phyloP scores from a whole-genome alignment of 106 monocot genomes.

The Acanthochlamys bracteata region DNA sequence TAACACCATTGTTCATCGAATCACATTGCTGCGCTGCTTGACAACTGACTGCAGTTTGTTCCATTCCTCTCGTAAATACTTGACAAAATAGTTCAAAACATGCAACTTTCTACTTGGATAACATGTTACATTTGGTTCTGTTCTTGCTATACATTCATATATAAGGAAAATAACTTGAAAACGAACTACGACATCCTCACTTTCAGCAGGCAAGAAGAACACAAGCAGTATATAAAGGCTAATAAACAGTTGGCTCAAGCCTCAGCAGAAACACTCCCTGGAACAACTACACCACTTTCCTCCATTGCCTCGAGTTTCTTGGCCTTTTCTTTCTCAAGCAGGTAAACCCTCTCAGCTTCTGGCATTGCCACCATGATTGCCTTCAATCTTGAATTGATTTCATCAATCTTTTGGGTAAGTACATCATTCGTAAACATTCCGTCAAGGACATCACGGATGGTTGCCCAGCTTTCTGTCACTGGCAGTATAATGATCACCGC shows the following conservation, averaged over 20 bases:
- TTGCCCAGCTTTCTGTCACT: slow-evolving; percentile 75
- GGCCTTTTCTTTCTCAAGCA: slow-evolving; percentile 55
- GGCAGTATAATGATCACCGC: slow-evolving; percentile 81
- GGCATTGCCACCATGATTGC: slow-evolving; percentile 65
- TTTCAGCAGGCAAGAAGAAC: not conserved
- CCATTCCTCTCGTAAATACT: no score
- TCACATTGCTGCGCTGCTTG: no score
- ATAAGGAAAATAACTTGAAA: no score
- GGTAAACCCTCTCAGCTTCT: slow-evolving; percentile 49
- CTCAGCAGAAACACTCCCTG: slow-evolving; percentile 1
- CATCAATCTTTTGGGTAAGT: slow-evolving; percentile 58
- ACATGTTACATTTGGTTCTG: no score
- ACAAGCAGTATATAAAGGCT: no score
- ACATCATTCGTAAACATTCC: slow-evolving; percentile 82
- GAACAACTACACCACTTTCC: slow-evolving; percentile 17
- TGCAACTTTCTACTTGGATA: no score
- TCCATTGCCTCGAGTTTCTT: slow-evolving; percentile 47
- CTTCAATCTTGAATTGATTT: slow-evolving; percentile 48
- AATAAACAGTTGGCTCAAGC: not conserved
- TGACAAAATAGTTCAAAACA: no score
- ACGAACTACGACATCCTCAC: not conserved
- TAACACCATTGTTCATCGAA: no score
- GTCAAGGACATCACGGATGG: slow-evolving; percentile 35
- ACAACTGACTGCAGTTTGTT: no score
- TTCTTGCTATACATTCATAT: no score